phyloP scores from a whole-genome alignment of 352 stramenopile species.

The Phytopythium montanum region DNA sequence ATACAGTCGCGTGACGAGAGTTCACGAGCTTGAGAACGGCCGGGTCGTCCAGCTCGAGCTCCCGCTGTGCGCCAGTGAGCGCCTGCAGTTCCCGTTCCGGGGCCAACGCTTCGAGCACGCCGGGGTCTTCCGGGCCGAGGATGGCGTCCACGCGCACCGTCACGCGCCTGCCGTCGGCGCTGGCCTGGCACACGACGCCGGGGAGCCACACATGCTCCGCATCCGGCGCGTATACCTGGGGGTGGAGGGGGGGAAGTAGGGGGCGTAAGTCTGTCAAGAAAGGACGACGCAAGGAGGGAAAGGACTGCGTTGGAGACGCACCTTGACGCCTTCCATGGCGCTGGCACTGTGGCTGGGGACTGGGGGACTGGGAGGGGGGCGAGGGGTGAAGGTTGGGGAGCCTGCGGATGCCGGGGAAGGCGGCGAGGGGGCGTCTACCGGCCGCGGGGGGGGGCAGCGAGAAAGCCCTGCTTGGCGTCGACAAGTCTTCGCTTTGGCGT shows the following conservation, averaged over 20 bases:
- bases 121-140: slow-evolving; percentile 38
- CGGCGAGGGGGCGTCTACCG: no score
- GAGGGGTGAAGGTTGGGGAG: no score
- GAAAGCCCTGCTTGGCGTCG: no score
- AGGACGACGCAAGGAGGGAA: background rate
- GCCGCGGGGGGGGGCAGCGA: no score
- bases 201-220: slow-evolving; percentile 78
- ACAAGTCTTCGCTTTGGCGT: no score
- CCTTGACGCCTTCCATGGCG: slow-evolving; percentile 65
- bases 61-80: slow-evolving; percentile 48
- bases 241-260: background rate
- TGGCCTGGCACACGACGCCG: slow-evolving; percentile 57
- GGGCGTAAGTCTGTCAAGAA: background rate
- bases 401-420: no score
- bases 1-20: slow-evolving; percentile 58
- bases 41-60: slow-evolving; percentile 51
- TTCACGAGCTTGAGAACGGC: slow-evolving; percentile 52
- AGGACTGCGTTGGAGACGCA: slow-evolving; percentile 8
- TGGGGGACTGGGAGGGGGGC: background rate
- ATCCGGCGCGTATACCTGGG: slow-evolving; percentile 76
- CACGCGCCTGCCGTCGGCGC: slow-evolving; percentile 36
- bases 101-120: slow-evolving; percentile 32
- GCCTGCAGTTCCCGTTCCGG: slow-evolving; percentile 51
- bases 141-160: slow-evolving; percentile 67
- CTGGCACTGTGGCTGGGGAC: background rate